Evolutionary conservation across 1,139 yeast genomes (phyloP).

Genomic region (Taphrina communis): DNA sequence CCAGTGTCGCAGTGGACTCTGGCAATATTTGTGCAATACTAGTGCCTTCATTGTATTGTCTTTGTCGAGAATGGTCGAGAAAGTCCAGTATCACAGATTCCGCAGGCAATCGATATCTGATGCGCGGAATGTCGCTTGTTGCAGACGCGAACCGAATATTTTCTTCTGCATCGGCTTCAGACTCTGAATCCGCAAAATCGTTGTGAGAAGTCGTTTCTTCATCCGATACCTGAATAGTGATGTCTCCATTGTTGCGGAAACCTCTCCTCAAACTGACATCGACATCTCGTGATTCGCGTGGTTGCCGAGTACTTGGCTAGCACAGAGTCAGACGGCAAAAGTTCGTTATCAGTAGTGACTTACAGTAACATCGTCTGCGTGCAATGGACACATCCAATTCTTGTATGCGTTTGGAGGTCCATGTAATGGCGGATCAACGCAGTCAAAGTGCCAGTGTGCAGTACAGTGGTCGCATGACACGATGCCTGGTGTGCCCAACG

Average conservation of each 20-base stretch:
- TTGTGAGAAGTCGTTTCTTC: background rate
- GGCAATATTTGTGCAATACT: background rate
- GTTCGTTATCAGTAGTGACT: conserved; percentile 43
- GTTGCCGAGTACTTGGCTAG: conserved; percentile 45
- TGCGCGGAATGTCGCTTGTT: conserved; percentile 55
- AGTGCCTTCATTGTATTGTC: conserved; percentile 2
- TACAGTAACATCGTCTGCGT: conserved; percentile 65
- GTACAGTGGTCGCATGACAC: conserved; percentile 86
- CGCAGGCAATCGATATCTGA: conserved; percentile 72
- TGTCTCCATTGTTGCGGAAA: conserved; percentile 68
- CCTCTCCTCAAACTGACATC: conserved; percentile 67
- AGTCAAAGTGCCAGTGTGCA: conserved; percentile 90
- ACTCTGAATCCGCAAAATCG: conserved; percentile 49
- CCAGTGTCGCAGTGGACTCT: conserved; percentile 46
- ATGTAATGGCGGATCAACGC: conserved; percentile 76
- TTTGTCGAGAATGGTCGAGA: conserved; percentile 53
- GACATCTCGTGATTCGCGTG: conserved; percentile 61
- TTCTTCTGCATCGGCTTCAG: conserved; percentile 45
- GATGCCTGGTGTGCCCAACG: conserved; percentile 61
- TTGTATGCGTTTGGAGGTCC: conserved; percentile 76
- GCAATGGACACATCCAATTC: conserved; percentile 95
- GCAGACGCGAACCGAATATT: conserved; percentile 48
- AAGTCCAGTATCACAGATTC: conserved; percentile 77
- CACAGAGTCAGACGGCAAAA: background rate
- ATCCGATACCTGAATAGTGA: conserved; percentile 57